Evolutionary conservation across 352 stramenopile genomes (phyloP), one percentile per base, ranked within the genome.

Genomic region (Phytophthora podocarpi): DNA sequence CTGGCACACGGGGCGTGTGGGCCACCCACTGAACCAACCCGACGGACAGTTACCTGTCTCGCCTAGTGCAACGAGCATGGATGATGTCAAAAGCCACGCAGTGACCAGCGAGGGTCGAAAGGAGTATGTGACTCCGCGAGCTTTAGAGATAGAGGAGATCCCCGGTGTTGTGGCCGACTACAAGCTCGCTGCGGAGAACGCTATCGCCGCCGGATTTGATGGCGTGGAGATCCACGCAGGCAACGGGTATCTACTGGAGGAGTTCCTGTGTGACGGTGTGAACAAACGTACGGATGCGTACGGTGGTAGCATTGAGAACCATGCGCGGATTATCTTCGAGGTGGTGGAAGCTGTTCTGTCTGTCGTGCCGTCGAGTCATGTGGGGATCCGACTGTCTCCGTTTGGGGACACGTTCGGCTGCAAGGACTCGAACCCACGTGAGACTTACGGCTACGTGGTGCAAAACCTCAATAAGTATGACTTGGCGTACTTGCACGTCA

Each of bases 1-100:
- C 4, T 96, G 86, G 86, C 88, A 97, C 66, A 75, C 77, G 20
- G 89, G 87, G 16, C 74, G 86, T 24, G 54, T 75, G 24, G 52
- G 71, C 11, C 86, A 97, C 59, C 69, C 75, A 8, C 58, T 62
- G 12, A 76, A 74, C 43, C 79, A 89, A 64, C 65, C 63, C 15
- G 63, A 70, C 23, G 76, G 74, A 12, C 54, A 78, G 27, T 24
- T 67, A 0, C 75, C 70, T 36, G 32, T 37, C 5, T 37, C 32
- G 5, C 15, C 32, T 11, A 37, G 32, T 37, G 32, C 32, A 5
- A 37, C 32, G 3, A 13, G 10, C 15, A 18, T 37, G 10, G 32
- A 16, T 5, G 15, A 37, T 16, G 32, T 37, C 5, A 37, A 37
- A 11, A 37, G 32, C 12, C 32, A 37, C 32, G 32, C 32, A 5